Base-by-base conservation (phyloP, 495 filamentous ascomycete species). In the Oidiodendron maius region DNA sequence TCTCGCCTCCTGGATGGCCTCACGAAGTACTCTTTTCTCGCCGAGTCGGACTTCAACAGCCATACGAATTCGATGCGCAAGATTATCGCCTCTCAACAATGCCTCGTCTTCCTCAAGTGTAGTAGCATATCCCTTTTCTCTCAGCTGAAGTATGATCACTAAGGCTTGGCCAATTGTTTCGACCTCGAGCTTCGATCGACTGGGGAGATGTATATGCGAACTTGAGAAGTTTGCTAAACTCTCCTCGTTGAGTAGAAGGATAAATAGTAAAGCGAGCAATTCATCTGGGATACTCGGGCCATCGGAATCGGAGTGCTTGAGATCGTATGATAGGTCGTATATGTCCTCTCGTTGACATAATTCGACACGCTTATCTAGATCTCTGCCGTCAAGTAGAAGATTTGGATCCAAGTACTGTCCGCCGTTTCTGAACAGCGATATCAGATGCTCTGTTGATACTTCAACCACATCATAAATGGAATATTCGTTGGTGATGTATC, bases 401-500 rank as follows among this genome's bases (percentile, higher is more conserved):
- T 25, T n/a, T 25, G 20, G 20, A 3, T 10, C 10, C 15, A 16
- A 13, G 22, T 21, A 20, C 10, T 16, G n/a, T 4, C 12, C 64
- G 20, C 57, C 61, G 20, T 71, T 35, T 23, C 44, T 32, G 21
- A 60, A 17, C 3, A 63, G 50, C 0, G 52, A 44, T 47, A 81
- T 68, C 13, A 94, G 65, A 1, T 74, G 51, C 0, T 64, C 57
- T 56, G 81, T 68, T 2, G 83, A 71, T 16, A 97, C 52, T 62
- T 97, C 91, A 0, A 85, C 80, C 4, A 95, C 90, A 60, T 97
- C 90, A 61, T 83, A 87, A 23, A 75, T 64, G 13, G 79, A 69
- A 56, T 96, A 93, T 46, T 82, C 81, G 23, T 72, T 64, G 1
- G 89, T 94, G 11, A 91, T 80, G 55, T 95, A 97, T 5, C 91